Base-by-base conservation (phyloP, 2,329 filamentous ascomycete genomes). In the Exophiala lecanii-corni region DNA sequence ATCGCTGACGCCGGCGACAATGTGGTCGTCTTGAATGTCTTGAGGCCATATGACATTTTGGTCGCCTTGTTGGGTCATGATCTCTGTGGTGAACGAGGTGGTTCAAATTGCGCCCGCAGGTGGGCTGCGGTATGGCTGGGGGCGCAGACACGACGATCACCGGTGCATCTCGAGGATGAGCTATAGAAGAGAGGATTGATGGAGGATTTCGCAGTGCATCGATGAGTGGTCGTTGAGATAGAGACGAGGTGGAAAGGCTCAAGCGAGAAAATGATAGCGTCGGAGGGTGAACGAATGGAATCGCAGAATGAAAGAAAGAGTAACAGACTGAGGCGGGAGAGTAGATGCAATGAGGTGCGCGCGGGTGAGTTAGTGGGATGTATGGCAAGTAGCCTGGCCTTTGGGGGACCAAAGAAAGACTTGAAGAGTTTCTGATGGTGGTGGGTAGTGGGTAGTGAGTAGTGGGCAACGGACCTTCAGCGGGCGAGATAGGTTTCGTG, bases 1-100 rank as follows among this genome's bases (percentile, higher is more conserved):
- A 19, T 70, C 67, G 39, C 47, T 62, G 15, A 64, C 55, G 18
- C 57, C 57, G 6, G 62, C 50, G 40, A 69, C 62, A 49, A 70
- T 62, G 30, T 62, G 55, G 38, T 66, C 63, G 43, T 63, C 62
- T 39, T 65, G 59, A 21, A 66, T 55, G 35, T 63, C 57, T 41
- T 65, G 63, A 26, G 63, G 57, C 68, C 68, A 71, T 49, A 53
- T 44, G 31, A 59, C 53, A 39, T 51, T 41, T 33, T 42, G 44
- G 12, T 53, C 46, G 34, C 45, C 42, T 32, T 51, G 52, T 47
- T 49, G 54, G 36, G 49, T 49, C 54, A 56, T 56, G 13, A 34
- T 56, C 39, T 41, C 10, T 17, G 39, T 36, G 44, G n/a, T 20
- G 12, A 19, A 21, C 13, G 15, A 28, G 15, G 25, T 17, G 39